phyloP scores from a whole-genome alignment of 257 asterid species.

The Fraxinus cuspidata region DNA sequence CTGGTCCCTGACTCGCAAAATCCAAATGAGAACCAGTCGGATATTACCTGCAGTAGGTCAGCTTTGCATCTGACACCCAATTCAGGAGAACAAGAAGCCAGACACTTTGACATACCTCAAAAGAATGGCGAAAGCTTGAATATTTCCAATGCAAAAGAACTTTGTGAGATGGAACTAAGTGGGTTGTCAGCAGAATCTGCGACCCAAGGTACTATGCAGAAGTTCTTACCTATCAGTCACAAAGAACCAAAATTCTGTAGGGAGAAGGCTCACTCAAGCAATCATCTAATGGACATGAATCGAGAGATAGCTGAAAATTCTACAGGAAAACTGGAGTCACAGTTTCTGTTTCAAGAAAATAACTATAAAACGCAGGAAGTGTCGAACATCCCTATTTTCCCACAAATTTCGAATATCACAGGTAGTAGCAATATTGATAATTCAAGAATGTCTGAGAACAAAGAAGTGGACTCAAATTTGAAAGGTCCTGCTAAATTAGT shows the following conservation, averaged over 20 bases:
- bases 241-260: constrained; percentile 33
- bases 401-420: constrained; percentile 39
- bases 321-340: constrained; percentile 36
- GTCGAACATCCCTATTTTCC: constrained; percentile 29
- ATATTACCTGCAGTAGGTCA: constrained; percentile 20
- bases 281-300: constrained; percentile 33
- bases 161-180: constrained; percentile 51
- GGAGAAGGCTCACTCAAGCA: constrained; percentile 39
- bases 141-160: constrained; percentile 34
- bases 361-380: constrained; percentile 37
- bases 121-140: constrained; percentile 26
- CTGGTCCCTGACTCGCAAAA: constrained; percentile 9
- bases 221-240: constrained; percentile 26
- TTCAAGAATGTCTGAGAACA: constrained; percentile 43
- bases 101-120: constrained; percentile 25
- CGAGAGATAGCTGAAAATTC: constrained; percentile 30
- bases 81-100: constrained; percentile 43
- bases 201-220: constrained; percentile 39
- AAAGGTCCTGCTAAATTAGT: constrained; percentile 31
- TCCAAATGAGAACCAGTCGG: constrained; percentile 5
- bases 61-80: constrained; percentile 8
- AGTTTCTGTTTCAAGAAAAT: constrained; percentile 34
- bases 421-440: constrained; percentile 43
- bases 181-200: constrained; percentile 65
- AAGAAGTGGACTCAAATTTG: constrained; percentile 47